phyloP scores from a whole-genome alignment of 192 early-diverging fungal species.

The Backusella australiensis region DNA sequence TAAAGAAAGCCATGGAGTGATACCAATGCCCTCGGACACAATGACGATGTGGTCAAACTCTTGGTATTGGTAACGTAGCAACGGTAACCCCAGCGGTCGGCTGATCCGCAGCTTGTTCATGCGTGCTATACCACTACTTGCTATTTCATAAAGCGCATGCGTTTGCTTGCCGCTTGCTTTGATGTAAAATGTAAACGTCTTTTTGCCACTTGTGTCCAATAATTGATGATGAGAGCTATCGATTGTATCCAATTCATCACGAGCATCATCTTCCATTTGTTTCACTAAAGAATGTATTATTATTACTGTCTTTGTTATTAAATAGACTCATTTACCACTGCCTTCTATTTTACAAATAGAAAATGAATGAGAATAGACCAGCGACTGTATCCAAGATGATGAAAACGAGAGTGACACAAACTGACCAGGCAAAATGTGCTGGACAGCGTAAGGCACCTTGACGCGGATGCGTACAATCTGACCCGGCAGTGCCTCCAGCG shows the following conservation, averaged over 20 bases:
- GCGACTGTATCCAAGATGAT: not conserved
- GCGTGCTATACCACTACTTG: not conserved
- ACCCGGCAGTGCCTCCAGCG: not conserved
- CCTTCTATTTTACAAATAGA: constrained; percentile 22
- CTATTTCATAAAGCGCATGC: not conserved
- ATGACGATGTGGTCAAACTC: constrained; percentile 4
- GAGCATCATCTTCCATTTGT: not conserved
- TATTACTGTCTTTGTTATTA: no score
- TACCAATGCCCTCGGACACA: constrained; percentile 26
- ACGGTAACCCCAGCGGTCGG: not conserved
- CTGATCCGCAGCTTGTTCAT: constrained; percentile 1
- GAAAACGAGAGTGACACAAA: constrained; percentile 16
- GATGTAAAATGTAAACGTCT: constrained; percentile 20
- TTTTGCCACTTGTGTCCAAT: not conserved
- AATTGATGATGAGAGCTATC: not conserved
- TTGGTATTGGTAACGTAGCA: not conserved
- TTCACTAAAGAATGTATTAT: not conserved
- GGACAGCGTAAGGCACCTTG: not conserved
- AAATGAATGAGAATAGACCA: constrained; percentile 17
- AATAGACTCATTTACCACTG: not conserved
- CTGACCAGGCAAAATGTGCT: constrained; percentile 6
- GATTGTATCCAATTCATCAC: not conserved
- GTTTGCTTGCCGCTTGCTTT: constrained; percentile 17
- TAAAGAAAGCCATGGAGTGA: constrained; percentile 26
- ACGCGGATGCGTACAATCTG: not conserved